Evolutionary conservation across 768 basidiomycete species (phyloP), one percentile per base, ranked within the genome.

Genomic region (Rhizopogon sp.): DNA sequence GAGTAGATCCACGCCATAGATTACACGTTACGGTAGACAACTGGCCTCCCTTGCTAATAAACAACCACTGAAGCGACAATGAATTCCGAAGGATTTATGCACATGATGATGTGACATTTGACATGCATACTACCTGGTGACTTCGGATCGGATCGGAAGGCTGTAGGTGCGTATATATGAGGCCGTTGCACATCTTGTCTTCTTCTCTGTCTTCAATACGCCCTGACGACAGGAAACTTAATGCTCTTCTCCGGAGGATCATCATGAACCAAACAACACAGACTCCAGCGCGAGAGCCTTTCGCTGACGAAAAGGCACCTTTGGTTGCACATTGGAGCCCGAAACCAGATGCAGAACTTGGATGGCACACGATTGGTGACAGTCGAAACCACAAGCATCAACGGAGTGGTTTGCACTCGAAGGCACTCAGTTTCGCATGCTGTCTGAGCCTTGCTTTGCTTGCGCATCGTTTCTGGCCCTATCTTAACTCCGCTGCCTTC

Each of bases 271-370:
- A 50, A 37, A 31, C 35, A 35, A 6, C 41, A 43, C 39, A 35
- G 20, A 10, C 5, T 9, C 28, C 10, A 25, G 3, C 4, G 3
- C 44, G 39, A 42, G 49, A 43, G 17, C n/a, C 41, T 8, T 25
- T 54, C 25, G 31, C 25, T 16, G 31, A 39, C 9, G 50, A 65
- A 29, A 56, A 53, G 46, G 17, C 5, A 17, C 28, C 5, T 40
- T 29, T 43, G 13, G n/a, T 17, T n/a, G 29, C n/a, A 11, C 28
- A 49, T 25, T 25, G 25, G 16, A 20, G 52, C 28, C 4, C 25
- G 25, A 44, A 22, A 7, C 5, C 39, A 2, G 66, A 69, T 9
- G 51, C 55, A 37, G 58, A 64, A 53, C 53, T 22, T 44, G 57
- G 52, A 17, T 42, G 29, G 3, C 10, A 20, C 16, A 2, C 17